phyloP scores from a whole-genome alignment of 1,284 basidiomycete genomes.

The Trametes hirsuta region DNA sequence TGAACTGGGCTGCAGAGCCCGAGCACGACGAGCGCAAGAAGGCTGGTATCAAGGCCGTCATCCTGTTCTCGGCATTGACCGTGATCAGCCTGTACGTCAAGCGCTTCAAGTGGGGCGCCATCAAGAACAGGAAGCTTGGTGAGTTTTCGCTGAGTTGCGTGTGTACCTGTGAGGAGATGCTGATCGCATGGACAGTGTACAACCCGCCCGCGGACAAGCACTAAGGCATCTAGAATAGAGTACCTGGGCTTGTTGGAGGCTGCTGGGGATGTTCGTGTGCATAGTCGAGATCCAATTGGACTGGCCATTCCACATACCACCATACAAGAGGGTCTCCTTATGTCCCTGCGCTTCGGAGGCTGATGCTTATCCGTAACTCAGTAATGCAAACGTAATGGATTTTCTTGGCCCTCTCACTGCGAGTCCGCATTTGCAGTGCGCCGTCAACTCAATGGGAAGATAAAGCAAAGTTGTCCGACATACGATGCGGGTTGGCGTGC shows the following conservation, averaged over 20 bases:
- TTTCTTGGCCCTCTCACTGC: not conserved
- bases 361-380: constrained; percentile 8
- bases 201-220: constrained; percentile 52
- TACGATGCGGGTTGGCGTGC: no score
- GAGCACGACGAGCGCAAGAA: constrained; percentile 99
- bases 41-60: constrained; percentile 91
- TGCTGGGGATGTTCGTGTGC: constrained; percentile 19
- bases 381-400: constrained; percentile 20
- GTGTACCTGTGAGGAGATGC: not conserved
- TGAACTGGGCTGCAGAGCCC: constrained; percentile 95
- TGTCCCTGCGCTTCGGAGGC: not conserved
- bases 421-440: no score
- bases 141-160: constrained; percentile 38
- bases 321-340: not conserved
- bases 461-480: no score
- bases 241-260: constrained; percentile 16
- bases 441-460: no score
- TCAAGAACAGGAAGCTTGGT: constrained; percentile 94
- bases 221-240: constrained; percentile 23
- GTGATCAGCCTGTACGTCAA: constrained; percentile 89
- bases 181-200: constrained; percentile 46
- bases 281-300: constrained; percentile 23
- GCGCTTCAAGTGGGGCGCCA: constrained; percentile 90
- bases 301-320: constrained; percentile 16
- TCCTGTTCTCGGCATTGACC: constrained; percentile 84